phyloP scores from a whole-genome alignment of 352 stramenopile genomes.

The Sclerospora graminicola region DNA sequence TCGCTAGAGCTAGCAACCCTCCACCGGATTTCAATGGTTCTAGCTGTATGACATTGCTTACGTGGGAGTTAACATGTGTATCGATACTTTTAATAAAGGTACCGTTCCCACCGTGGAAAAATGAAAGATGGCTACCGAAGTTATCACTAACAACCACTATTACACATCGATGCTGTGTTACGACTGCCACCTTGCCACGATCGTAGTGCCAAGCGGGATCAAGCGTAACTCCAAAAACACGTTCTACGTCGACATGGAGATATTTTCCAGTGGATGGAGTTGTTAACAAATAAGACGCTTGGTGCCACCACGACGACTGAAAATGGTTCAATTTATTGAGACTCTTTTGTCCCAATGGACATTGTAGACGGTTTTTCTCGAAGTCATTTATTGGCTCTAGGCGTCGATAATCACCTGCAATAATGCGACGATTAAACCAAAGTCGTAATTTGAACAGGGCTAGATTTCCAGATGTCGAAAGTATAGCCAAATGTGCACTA shows the following conservation, averaged over 20 bases:
- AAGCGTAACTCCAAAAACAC: conserved; percentile 11
- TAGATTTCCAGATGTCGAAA: conserved; percentile 14
- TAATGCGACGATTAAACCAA: conserved; percentile 16
- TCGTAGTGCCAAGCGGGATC: neutral
- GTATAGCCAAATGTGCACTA: conserved; percentile 12
- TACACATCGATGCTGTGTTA: neutral
- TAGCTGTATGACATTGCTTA: no score
- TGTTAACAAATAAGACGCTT: neutral
- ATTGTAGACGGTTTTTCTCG: conserved; percentile 9
- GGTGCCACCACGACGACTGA: conserved; percentile 1
- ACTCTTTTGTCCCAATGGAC: conserved; percentile 8
- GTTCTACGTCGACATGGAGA: conserved; percentile 25
- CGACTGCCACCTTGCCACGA: no score
- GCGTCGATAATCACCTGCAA: conserved; percentile 15
- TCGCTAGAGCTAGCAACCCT: no score
- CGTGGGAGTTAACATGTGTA: no score
- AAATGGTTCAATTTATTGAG: neutral
- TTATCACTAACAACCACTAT: conserved; percentile 13
- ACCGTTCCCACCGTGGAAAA: conserved; percentile 21
- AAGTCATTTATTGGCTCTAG: conserved; percentile 9
- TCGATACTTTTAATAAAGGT: no score
- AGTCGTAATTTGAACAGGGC: conserved; percentile 21
- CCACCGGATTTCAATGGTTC: no score
- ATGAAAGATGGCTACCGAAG: conserved; percentile 5
- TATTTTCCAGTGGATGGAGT: conserved; percentile 13